Percentiles rank a stretch among this genome's conserved stretches.
Evolutionary conservation across 108 stramenopile species (phyloP).

Genomic region (Nitzschia palea): DNA sequence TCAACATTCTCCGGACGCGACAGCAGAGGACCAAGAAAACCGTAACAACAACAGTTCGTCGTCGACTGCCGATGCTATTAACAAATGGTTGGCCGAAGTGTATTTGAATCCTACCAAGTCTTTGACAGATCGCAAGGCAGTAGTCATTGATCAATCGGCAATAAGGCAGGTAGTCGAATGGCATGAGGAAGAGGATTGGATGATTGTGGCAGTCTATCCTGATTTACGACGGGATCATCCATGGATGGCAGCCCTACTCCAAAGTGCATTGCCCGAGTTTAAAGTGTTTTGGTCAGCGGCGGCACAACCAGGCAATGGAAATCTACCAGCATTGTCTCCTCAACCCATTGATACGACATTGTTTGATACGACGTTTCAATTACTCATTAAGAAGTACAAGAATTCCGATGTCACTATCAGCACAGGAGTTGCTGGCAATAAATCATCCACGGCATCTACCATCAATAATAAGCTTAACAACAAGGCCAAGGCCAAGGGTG

Average conservation of each 20-base stretch:
- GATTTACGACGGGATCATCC: slow-evolving; percentile 39
- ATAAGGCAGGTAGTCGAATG: slow-evolving; percentile 30
- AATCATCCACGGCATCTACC: slow-evolving; percentile 12
- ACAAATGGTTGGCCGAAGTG: slow-evolving; percentile 25
- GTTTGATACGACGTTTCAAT: slow-evolving; percentile 50
- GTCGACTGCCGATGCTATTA: slow-evolving; percentile 15
- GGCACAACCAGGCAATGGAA: not conserved
- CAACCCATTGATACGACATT: slow-evolving; percentile 14
- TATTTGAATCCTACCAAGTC: slow-evolving; percentile 45
- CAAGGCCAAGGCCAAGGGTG: slow-evolving; percentile 29
- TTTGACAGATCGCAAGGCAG: slow-evolving; percentile 24
- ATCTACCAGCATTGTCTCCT: not conserved
- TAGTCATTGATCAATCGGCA: not conserved
- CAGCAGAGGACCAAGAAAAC: slow-evolving; percentile 7
- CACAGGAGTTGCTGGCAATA: not conserved
- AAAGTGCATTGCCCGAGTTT: slow-evolving; percentile 26
- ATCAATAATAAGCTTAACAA: slow-evolving; percentile 7
- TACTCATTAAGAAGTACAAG: slow-evolving; percentile 42
- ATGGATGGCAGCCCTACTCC: slow-evolving; percentile 40
- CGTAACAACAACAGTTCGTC: not conserved
- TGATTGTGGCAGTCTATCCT: slow-evolving; percentile 47
- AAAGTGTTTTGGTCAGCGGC: slow-evolving; percentile 19
- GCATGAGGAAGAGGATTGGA: slow-evolving; percentile 38
- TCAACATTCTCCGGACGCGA: slow-evolving; percentile 28
- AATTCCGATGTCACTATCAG: not conserved